Percentiles rank a stretch among this genome's conserved stretches.
phyloP scores from a whole-genome alignment of 202 grass and related monocot genomes.

The Elaeis oleifera region DNA sequence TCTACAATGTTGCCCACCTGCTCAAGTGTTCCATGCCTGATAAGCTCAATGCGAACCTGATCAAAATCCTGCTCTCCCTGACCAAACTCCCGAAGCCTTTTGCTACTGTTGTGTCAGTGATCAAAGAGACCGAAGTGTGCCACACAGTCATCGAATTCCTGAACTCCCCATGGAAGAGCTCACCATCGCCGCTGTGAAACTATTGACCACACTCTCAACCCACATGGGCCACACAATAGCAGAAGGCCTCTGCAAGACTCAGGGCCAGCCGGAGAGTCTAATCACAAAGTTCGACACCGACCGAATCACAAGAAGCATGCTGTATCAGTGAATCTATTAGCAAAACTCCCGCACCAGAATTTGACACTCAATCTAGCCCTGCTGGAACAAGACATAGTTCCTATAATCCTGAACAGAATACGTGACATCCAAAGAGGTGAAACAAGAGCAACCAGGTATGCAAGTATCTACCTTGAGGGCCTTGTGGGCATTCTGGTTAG shows the following conservation, averaged over 20 bases:
- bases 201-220: slow-evolving; percentile 45
- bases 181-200: slow-evolving; percentile 33
- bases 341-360: slow-evolving; percentile 59
- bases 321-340: slow-evolving; percentile 45
- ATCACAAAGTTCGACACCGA: slow-evolving; percentile 34
- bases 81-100: slow-evolving; percentile 35
- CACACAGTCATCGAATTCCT: slow-evolving; percentile 54
- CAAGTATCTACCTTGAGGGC: slow-evolving; percentile 62
- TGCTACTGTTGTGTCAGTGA: slow-evolving; percentile 55
- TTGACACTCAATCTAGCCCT: slow-evolving; percentile 55
- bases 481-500: slow-evolving; percentile 57
- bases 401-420: slow-evolving; percentile 46
- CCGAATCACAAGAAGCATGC: slow-evolving; percentile 55
- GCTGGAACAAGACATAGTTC: slow-evolving; percentile 33
- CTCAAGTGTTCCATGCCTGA: slow-evolving; percentile 56
- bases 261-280: slow-evolving; percentile 47
- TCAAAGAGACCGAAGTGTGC: slow-evolving; percentile 54
- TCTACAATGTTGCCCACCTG: slow-evolving; percentile 90
- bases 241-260: slow-evolving; percentile 53
- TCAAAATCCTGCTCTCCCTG: slow-evolving; percentile 58
- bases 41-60: slow-evolving; percentile 53
- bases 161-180: slow-evolving; percentile 43
- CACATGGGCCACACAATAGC: slow-evolving; percentile 74
- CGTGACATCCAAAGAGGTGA: slow-evolving; percentile 62
- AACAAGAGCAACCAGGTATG: slow-evolving; percentile 36